Conservation (phyloP, 805 yeast genomes). For the Metschnikowia kunwiensis region DNA sequence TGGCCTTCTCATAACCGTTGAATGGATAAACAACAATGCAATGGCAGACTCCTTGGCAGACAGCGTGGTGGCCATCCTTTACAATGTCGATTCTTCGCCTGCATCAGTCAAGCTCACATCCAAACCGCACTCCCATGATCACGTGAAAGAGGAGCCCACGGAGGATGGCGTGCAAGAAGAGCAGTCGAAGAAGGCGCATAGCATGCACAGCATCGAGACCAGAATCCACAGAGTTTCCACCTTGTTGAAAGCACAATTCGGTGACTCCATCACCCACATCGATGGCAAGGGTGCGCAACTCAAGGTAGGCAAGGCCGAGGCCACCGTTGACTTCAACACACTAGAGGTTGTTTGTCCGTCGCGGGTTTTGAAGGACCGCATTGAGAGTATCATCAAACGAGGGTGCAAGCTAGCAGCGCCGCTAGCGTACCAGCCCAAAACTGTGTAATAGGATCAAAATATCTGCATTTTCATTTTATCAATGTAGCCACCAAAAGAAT, state of each 20-base stretch:
- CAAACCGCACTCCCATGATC: constrained; percentile 47
- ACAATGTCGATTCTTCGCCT: constrained; percentile 92
- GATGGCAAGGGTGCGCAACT: constrained; percentile 53
- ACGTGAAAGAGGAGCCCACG: constrained; percentile 24
- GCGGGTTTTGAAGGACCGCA: constrained; percentile 74
- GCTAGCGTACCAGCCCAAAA: constrained; percentile 46
- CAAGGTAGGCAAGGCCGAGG: constrained; percentile 71
- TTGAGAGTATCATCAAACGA: constrained; percentile 73
- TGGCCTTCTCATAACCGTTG: constrained; percentile 56
- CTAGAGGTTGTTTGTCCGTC: constrained; percentile 70
- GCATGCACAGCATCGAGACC: constrained; percentile 25
- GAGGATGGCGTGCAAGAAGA: constrained; percentile 16
- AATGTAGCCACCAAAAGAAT: no score
- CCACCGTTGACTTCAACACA: constrained; percentile 60
- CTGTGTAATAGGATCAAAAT: neutral
- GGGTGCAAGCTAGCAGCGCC: constrained; percentile 86
- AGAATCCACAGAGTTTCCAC: constrained; percentile 51
- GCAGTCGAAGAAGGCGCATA: constrained; percentile 23
- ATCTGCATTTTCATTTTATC: no score
- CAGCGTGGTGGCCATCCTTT: constrained; percentile 81
- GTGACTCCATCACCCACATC: constrained; percentile 54
- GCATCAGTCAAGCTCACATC: constrained; percentile 90
- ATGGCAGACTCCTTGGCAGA: constrained; percentile 94
- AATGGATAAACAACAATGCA: constrained; percentile 81
- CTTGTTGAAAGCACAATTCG: constrained; percentile 81